Evolutionary conservation across 2,329 filamentous ascomycete species (phyloP), one percentile per base, ranked within the genome.

Genomic region (Claviceps citrina): DNA sequence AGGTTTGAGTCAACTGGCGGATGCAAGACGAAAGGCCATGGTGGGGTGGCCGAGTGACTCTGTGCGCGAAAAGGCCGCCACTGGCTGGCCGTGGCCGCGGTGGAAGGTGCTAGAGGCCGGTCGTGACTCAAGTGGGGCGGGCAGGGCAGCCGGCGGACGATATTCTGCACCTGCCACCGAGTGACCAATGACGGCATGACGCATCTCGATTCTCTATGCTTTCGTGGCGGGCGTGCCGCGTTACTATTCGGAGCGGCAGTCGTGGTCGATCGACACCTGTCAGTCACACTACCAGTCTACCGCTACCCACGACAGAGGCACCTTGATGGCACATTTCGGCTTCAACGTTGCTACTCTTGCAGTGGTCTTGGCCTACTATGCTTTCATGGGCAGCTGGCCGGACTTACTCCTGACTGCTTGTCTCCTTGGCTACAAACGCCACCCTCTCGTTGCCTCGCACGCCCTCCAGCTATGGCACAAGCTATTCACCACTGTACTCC

Each of bases 1-100:
- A n/a, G n/a, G n/a, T 50, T 60, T 60, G 57, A 61, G 50, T 62
- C 59, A 61, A 59, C 53, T 57, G 59, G 59, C 57, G 49, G 48
- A 24, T 19, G 20, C 47, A 47, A 48, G 45, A 47, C 47, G 47
- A 45, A 45, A 45, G 30, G 44, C 42, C 45, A 45, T 47, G 44
- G 48, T 47, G 50, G 45, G 45, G 44, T 40, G 36, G 40, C 31
- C 27, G 26, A 18, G 43, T 40, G 22, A 19, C 30, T 33, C 16
- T 18, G 15, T 35, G 15, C 15, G 15, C 24, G 5, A 34, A 9
- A 24, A 4, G 32, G 7, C 32, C 26, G 41, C 27, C 41, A 36
- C 22, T 19, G 18, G 7, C 32, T 20, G 41, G 20, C 41, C 32
- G 16, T 19, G 18, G 18, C 8, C 10, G n/a, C 36, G 31, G 35